These are phyloP conservation scores for Xylariaceae sp. DNA, from an alignment of 2,329 filamentous ascomycete species.

Conservation along the genomic window DNA sequence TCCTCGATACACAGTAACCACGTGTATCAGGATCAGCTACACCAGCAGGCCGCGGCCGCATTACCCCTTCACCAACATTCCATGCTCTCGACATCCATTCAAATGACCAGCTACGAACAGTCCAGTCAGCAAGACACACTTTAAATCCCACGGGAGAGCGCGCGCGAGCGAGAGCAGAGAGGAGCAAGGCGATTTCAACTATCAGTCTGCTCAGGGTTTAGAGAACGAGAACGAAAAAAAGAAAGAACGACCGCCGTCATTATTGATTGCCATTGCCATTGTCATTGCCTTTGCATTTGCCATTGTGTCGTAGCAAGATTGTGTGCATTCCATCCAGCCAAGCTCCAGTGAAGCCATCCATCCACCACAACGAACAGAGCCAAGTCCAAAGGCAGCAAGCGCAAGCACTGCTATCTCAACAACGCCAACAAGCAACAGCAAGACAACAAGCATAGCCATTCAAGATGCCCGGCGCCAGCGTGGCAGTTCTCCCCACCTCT, in stretches of 20 bases:
- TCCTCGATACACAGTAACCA: conserved; percentile 26
- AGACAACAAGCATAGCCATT: conserved; percentile 29
- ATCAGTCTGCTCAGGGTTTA: conserved; percentile 47
- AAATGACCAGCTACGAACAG: conserved; percentile 50
- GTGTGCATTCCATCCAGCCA: too few species aligned
- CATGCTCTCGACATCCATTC: conserved; percentile 55
- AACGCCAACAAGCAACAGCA: conserved; percentile 20
- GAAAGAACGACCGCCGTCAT: conserved; percentile 22
- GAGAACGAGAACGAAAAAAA: conserved; percentile 2
- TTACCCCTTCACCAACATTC: conserved; percentile 39
- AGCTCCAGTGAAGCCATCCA: too few species aligned
- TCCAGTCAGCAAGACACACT: conserved; percentile 62
- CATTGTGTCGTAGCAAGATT: too few species aligned
- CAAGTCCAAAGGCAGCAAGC: conserved; percentile 13
- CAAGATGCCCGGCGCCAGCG: conserved; percentile 69
- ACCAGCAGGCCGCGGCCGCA: conserved; percentile 34
- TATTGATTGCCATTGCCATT: conserved; percentile 23
- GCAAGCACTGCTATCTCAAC: conserved; percentile 10
- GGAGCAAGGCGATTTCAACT: conserved; percentile 58
- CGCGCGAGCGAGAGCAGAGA: conserved; percentile 54
- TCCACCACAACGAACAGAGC: conserved; percentile 16
- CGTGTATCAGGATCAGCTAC: conserved; percentile 28
- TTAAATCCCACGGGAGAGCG: conserved; percentile 67
- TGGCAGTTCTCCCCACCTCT: conserved; percentile 60
- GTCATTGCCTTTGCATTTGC: too few species aligned